These are phyloP conservation scores for Phlebiopsis flavidoalba DNA, from an alignment of 768 basidiomycete species.

Conservation along the genomic window DNA sequence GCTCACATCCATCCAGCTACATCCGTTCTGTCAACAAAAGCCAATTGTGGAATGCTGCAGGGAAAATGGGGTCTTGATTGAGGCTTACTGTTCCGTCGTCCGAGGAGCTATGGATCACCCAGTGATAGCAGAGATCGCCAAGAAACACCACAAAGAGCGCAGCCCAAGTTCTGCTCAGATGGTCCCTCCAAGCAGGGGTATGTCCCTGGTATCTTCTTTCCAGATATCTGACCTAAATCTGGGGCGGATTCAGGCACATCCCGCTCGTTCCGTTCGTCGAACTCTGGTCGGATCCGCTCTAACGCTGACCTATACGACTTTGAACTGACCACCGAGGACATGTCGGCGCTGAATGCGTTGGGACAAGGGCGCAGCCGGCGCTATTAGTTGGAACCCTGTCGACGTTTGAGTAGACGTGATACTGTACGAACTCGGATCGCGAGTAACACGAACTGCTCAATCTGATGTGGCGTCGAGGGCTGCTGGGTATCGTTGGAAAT, in stretches of 20 bases:
- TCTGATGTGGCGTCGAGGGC: neutral
- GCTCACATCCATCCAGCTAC: conserved; percentile 35
- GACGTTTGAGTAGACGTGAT: conserved; percentile 27
- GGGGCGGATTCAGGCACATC: conserved; percentile 46
- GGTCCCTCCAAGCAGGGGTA: conserved; percentile 86
- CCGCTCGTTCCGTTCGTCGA: conserved; percentile 82
- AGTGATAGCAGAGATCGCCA: conserved; percentile 47
- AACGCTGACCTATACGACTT: conserved; percentile 79
- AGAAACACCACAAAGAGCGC: conserved; percentile 59
- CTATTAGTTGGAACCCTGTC: conserved; percentile 83
- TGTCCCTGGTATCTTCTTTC: conserved; percentile 16
- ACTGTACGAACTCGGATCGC: neutral
- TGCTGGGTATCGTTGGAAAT: too few species aligned
- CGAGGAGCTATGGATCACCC: conserved; percentile 43
- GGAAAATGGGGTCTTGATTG: conserved; percentile 30
- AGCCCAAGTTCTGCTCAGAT: conserved; percentile 82
- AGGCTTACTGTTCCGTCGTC: conserved; percentile 62
- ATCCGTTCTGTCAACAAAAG: conserved; percentile 78
- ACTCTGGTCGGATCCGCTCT: conserved; percentile 60
- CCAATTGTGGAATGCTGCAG: conserved; percentile 67
- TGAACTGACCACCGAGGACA: conserved; percentile 58
- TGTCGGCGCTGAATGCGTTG: conserved; percentile 58
- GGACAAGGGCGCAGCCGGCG: conserved; percentile 71
- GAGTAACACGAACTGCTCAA: neutral
- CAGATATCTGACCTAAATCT: neutral